Evolutionary conservation across 2,329 filamentous ascomycete species (phyloP), one percentile per base, ranked within the genome.

Genomic region (Ampelomyces quisqualis): DNA sequence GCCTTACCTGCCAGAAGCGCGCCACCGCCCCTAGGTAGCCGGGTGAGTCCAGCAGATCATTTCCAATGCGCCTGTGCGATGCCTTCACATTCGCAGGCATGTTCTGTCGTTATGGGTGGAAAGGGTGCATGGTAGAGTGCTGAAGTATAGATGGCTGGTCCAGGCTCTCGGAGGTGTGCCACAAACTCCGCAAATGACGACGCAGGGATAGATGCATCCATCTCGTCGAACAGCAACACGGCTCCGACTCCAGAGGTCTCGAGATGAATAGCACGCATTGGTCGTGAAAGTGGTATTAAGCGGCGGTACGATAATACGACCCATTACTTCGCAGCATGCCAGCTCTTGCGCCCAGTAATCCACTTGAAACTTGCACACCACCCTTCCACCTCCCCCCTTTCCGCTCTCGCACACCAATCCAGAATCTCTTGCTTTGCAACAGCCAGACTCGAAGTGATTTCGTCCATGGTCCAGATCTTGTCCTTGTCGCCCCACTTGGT

Each of bases 1-100:
- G 30, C 38, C 57, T 29, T 52, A 70, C 69, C 66, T 74, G 72
- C 68, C 71, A 78, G 58, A 79, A 77, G 34, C 77, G 72, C 40
- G 70, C 69, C n/a, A 73, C 55, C 26, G 75, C 70, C 22, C 72
- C 74, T n/a, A 72, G 29, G 34, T 74, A 58, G 26, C 75, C 74
- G 14, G 61, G 55, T 7, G 51, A 52, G 8, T 65, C 56, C 11
- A 58, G 23, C 8, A 68, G 40, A n/a, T 51, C 45, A 37, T 57
- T 53, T 8, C 43, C 42, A 33, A 39, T 60, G 40, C 52, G 62
- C 45, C 57, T 52, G 30, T 53, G 55, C 21, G 33, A 35, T 5
- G 35, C 10, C 10, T 24, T 31, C 27, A 55, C 49, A 40, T 51
- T 57, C 35, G 60, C 51, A 51, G 63, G 57, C 65, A 68, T 68